These are phyloP conservation scores for Chenopodium suecicum DNA, from an alignment of 148 eudicot species.

Conservation along the genomic window DNA sequence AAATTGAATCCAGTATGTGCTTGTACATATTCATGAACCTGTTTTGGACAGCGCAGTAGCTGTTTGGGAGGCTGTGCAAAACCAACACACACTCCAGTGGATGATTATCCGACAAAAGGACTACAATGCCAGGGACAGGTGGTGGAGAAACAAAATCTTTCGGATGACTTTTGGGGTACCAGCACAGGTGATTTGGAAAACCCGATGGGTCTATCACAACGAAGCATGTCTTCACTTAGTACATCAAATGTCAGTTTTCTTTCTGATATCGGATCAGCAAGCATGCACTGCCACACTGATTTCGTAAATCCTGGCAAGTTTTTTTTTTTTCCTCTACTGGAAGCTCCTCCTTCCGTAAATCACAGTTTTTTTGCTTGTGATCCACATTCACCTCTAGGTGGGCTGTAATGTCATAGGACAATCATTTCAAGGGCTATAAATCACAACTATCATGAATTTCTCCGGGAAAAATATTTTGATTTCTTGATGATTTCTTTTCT, in stretches of 20 bases:
- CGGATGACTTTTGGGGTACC: conserved; percentile 89
- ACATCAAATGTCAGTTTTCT: conserved; percentile 56
- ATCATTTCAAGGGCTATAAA: not conserved
- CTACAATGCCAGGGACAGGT: conserved; percentile 35
- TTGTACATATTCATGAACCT: conserved; percentile 25
- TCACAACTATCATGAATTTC: too few species aligned
- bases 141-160: conserved; percentile 47
- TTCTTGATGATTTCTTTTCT: not conserved
- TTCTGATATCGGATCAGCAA: conserved; percentile 33
- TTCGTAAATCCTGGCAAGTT: conserved; percentile 75
- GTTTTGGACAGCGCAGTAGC: conserved; percentile 63
- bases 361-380: not conserved
- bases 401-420: not conserved
- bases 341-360: not conserved
- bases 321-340: too few species aligned
- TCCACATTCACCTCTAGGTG: not conserved
- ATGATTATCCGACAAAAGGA: conserved; percentile 58
- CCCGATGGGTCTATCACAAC: conserved; percentile 53
- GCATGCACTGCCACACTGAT: conserved; percentile 41
- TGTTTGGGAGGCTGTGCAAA: conserved; percentile 66
- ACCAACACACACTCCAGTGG: conserved; percentile 41
- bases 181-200: conserved; percentile 66
- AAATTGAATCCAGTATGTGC: not conserved
- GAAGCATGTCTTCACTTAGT: conserved; percentile 73
- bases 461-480: not conserved